Evolutionary conservation across 495 filamentous ascomycete species (phyloP).

Genomic region (Xylaria acuta): DNA sequence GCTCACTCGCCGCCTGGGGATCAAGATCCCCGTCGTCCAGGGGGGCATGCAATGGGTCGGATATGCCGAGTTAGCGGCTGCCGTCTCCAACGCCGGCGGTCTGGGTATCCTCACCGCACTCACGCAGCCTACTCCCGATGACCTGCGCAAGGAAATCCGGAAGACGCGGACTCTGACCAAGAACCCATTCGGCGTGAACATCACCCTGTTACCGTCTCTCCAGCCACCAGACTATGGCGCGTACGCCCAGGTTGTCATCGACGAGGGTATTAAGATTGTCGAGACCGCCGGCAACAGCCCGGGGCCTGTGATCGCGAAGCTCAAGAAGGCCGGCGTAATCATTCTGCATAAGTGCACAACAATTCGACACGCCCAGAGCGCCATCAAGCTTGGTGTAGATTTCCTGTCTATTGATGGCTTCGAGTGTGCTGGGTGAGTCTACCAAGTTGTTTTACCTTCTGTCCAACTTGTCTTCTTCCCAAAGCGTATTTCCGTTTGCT

Average conservation of each 20-base stretch:
- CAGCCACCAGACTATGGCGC: slow-evolving; percentile 89
- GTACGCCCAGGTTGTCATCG: slow-evolving; percentile 91
- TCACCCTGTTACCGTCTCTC: slow-evolving; percentile 90
- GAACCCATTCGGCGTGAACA: slow-evolving; percentile 92
- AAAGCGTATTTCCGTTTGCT: not conserved
- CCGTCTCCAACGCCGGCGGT: slow-evolving; percentile 93
- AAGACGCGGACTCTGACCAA: slow-evolving; percentile 84
- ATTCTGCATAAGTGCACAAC: slow-evolving; percentile 98
- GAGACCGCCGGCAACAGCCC: slow-evolving; percentile 97
- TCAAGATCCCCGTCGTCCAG: slow-evolving; percentile 93
- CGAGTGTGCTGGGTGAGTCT: slow-evolving; percentile 87
- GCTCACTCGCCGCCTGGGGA: slow-evolving; percentile 87
- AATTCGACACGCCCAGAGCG: slow-evolving; percentile 89
- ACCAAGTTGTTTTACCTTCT: not conserved
- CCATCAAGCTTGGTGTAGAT: slow-evolving; percentile 93
- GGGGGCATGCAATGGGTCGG: slow-evolving; percentile 86
- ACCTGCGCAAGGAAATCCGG: slow-evolving; percentile 91
- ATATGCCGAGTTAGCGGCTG: slow-evolving; percentile 89
- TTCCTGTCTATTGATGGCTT: slow-evolving; percentile 97
- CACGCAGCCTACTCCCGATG: slow-evolving; percentile 92
- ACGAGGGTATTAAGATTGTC: slow-evolving; percentile 91
- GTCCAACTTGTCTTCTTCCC: no score
- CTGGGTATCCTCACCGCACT: slow-evolving; percentile 93
- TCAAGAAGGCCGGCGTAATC: slow-evolving; percentile 79
- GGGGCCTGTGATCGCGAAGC: slow-evolving; percentile 84